A percentile compares a stretch with the other conserved stretches of the same genome.
Conservation (phyloP, 2,329 filamentous ascomycete genomes). For the Ceratocystiopsis minuta region DNA sequence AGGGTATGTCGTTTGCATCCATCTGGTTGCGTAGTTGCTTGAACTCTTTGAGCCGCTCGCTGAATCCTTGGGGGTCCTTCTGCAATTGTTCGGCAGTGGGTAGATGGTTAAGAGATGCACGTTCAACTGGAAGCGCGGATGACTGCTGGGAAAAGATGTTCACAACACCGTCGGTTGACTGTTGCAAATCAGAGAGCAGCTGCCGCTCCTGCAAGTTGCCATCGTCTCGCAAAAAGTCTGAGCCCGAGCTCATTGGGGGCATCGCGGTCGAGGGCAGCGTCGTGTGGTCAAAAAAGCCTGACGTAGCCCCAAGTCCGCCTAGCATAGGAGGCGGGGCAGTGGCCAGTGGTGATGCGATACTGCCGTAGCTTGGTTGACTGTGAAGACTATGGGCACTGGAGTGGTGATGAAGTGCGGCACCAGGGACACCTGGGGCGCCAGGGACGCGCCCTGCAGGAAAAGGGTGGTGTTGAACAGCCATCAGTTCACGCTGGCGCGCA, state of each 20-base stretch:
- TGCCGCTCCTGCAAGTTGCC: conserved; percentile 37
- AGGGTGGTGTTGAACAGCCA: conserved; percentile 52
- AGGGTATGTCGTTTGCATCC: no score
- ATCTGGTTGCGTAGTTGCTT: conserved; percentile 34
- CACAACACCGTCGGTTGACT: conserved; percentile 10
- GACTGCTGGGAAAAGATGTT: no score
- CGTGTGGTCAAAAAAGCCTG: conserved; percentile 51
- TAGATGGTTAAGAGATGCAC: conserved; percentile 24
- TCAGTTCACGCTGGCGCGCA: conserved; percentile 85
- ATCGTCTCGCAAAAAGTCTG: conserved; percentile 48
- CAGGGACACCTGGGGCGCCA: conserved; percentile 20
- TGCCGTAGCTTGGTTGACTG: conserved; percentile 91
- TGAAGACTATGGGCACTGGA: conserved; percentile 91
- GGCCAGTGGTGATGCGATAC: conserved; percentile 71
- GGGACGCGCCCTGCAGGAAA: conserved; percentile 11
- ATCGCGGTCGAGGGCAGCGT: conserved; percentile 23
- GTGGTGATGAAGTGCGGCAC: conserved; percentile 58
- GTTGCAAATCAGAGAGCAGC: conserved; percentile 27
- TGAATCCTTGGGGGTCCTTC: conserved; percentile 39
- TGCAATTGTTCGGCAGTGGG: conserved; percentile 31
- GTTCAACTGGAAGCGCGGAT: no score
- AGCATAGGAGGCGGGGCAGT: conserved; percentile 33
- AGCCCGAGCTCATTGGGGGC: conserved; percentile 26
- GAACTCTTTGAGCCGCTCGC: conserved; percentile 67
- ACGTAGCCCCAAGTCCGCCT: conserved; percentile 39